Base-by-base conservation (phyloP, 805 yeast species). In the Saccharomycopsis malanga region DNA sequence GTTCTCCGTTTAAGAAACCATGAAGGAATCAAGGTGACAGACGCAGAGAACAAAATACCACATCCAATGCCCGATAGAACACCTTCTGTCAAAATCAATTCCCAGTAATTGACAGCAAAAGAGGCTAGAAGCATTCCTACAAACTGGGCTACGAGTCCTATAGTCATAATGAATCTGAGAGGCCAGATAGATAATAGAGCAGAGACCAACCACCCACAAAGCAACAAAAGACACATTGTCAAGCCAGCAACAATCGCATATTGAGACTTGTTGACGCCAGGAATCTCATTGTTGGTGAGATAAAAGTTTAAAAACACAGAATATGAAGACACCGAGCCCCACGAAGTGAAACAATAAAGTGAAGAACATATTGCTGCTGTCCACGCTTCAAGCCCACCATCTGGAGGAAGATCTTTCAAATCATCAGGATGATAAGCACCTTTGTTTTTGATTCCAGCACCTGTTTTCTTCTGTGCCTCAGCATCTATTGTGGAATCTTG, bases 271-370 rank as follows among this genome's bases (percentile, higher is more conserved):
- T 71, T 58, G 0, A 82, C 81, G 2, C 81, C 85, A 0, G 66
- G 63, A 53, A 78, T 81, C 0, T 70, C 63, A 39, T 73, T 61
- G 44, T 72, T 58, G 37, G 73, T 70, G 21, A 82, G 53, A 57
- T 80, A 83, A 53, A 69, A 71, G 1, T 83, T 70, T 22, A 83
- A 64, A 54, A 78, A 81, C 4, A 83, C 72, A 24, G 87, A 82
- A 58, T 71, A 83, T 2, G 81, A 83, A 4, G 77, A 66, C 53
- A 82, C 82, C 53, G 83, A 73, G 14, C 93, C 93, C 89, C 91
- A 83, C 0, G 86, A 74, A 34, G 74, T 68, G 53, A 78, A 73
- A 59, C 77, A 76, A 35, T 77, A 63, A 3, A 77, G 44, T 24
- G 70, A 64, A 48, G 58, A 63, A 64, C 69, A 56, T 57, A 34